Conservation (phyloP, 116 monocot species). For the Trichopus zeylanicus region DNA sequence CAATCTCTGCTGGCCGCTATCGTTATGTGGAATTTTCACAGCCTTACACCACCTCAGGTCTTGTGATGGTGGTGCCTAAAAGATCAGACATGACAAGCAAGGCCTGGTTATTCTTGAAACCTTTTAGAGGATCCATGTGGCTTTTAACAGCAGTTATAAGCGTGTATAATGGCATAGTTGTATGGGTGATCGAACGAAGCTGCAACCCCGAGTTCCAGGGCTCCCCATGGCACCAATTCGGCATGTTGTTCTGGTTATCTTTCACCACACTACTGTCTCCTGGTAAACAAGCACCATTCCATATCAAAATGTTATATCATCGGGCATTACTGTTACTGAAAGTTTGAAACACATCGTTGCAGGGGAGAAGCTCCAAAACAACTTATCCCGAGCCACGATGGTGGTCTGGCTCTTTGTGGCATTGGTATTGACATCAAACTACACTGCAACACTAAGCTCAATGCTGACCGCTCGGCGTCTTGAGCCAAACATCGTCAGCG, state of each 20-base stretch:
- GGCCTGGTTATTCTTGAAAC: slow-evolving; percentile 18
- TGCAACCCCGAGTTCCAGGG: not conserved
- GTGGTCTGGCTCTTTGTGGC: slow-evolving; percentile 15
- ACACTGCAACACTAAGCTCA: slow-evolving; percentile 24
- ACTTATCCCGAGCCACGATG: slow-evolving; percentile 9
- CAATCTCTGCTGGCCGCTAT: slow-evolving; percentile 12
- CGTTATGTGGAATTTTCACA: slow-evolving; percentile 26
- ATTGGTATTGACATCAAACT: slow-evolving; percentile 17
- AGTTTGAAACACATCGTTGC: too few species aligned
- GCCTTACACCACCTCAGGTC: slow-evolving; percentile 20
- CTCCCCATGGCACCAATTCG: not conserved
- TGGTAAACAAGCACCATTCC: slow-evolving; percentile 3
- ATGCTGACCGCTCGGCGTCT: slow-evolving; percentile 12
- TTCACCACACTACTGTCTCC: slow-evolving; percentile 10
- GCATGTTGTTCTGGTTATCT: slow-evolving; percentile 3
- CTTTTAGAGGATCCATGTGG: slow-evolving; percentile 21
- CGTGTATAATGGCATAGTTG: slow-evolving; percentile 1
- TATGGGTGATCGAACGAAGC: slow-evolving; percentile 16
- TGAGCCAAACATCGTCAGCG: not conserved
- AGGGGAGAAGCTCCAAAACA: slow-evolving; percentile 6
- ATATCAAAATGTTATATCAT: too few species aligned
- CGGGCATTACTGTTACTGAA: too few species aligned
- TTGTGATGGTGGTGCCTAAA: slow-evolving; percentile 20
- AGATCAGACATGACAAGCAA: not conserved
- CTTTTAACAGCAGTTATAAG: not conserved